Evolutionary conservation across 148 eudicot species (phyloP), one percentile per base, ranked within the genome.

Genomic region (Fagopyrum esculentum): DNA sequence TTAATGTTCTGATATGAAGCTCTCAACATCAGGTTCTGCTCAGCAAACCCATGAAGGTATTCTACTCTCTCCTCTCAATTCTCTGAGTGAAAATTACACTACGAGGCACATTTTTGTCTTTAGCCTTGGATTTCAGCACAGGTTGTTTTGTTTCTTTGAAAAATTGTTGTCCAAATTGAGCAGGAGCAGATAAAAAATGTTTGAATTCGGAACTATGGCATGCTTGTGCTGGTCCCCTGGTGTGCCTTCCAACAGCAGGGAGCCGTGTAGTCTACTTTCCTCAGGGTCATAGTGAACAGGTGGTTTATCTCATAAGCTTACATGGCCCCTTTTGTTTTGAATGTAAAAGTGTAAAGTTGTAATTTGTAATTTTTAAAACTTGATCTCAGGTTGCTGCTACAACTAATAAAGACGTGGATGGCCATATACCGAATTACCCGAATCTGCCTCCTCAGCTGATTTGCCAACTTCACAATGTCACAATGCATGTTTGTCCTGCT

Each of bases 281-380:
- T 80, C 98, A 93, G 88, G 98, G 98, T 82, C 98, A 93, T 59
- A 93, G 98, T 80, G 98, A 93, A 79, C 98, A 93, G 96, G 98
- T 93, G 96, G 98, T 93, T 73, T 19, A 15, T 55, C 40, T 64
- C 40, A 17, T 66, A 30, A 66, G 15, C 71, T 74, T 69, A n/a
- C 29, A 10, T 30, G 7, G 6, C 2, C 45, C 59, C 10, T 17
- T 17, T 11, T 30, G 6, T 1, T 51, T 72, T 19, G 9, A 5
- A n/a, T 26, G 15, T 72, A 30, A 35, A 29, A 19, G 40, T 72
- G 47, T 30, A 43, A 26, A 15, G 22, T 76, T 72, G 80, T 61
- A 26, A 72, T 9, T 52, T 64, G 48, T 78, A 69, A 79, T 57
- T 73, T 72, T 72, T 35, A 35, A 26, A 73, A 75, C 54, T 81